These are phyloP conservation scores for Phytophthora kernoviae DNA, from an alignment of 352 stramenopile species.

Conservation along the genomic window DNA sequence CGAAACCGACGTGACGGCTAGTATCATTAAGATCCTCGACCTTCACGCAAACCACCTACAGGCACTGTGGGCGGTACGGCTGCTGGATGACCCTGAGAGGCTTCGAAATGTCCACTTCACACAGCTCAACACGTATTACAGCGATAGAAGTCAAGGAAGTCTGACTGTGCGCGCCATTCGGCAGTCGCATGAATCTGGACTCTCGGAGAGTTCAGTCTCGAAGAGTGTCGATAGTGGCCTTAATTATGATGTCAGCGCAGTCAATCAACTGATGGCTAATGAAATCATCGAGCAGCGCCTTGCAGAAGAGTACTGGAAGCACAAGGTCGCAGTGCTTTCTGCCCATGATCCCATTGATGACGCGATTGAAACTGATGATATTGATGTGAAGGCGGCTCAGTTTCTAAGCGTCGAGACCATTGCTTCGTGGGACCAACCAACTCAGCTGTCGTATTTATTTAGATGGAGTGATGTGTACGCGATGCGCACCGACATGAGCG, in stretches of 20 bases:
- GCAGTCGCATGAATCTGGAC: constrained; percentile 7
- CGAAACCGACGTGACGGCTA: constrained; percentile 61
- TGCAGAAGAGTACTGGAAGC: constrained; percentile 50
- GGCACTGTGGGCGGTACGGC: constrained; percentile 52
- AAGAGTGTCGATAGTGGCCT: background rate
- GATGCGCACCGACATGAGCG: constrained; percentile 39
- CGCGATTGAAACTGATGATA: constrained; percentile 3
- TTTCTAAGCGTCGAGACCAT: constrained; percentile 32
- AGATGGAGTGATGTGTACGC: constrained; percentile 55
- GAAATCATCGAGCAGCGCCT: constrained; percentile 36
- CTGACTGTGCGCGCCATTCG: constrained; percentile 14
- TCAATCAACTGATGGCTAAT: constrained; percentile 22
- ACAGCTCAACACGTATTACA: constrained; percentile 78
- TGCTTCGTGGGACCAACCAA: constrained; percentile 38
- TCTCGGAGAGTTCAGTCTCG: background rate
- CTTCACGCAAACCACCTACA: constrained; percentile 62
- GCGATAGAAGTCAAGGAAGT: constrained; percentile 45
- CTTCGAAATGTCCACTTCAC: constrained; percentile 63
- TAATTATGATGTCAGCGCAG: background rate
- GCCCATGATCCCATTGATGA: constrained; percentile 16
- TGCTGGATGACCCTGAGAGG: constrained; percentile 51
- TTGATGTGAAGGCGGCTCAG: constrained; percentile 5
- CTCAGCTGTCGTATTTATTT: constrained; percentile 36
- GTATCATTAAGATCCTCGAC: constrained; percentile 67
- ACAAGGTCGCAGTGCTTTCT: constrained; percentile 34